Conservation (phyloP, 345 rosid species). For the Cochlearia excelsa region DNA sequence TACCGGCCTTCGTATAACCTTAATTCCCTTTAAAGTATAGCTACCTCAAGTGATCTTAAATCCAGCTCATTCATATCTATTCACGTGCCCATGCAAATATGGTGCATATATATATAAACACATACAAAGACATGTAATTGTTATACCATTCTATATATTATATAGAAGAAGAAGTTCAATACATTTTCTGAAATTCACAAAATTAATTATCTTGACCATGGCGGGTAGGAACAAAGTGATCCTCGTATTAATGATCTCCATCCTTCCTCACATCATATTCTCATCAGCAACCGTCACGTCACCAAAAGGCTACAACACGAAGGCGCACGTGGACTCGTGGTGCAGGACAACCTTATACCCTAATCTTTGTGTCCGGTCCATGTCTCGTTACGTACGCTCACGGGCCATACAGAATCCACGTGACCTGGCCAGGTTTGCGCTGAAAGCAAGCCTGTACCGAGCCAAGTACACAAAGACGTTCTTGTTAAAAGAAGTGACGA, state of each 20-base stretch:
- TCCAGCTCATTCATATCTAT: conserved; percentile 33
- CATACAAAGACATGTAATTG: background rate
- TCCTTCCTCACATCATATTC: conserved; percentile 23
- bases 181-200: background rate
- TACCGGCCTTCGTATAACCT: conserved; percentile 23
- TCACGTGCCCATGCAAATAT: conserved; percentile 25
- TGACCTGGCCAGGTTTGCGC: conserved; percentile 59
- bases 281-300: conserved; percentile 21
- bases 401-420: conserved; percentile 43
- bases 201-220: conserved; percentile 7
- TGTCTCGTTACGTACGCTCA: conserved; percentile 46
- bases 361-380: conserved; percentile 48
- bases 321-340: conserved; percentile 43
- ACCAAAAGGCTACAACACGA: conserved; percentile 22
- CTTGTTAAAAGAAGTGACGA: conserved; percentile 45
- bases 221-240: conserved; percentile 22
- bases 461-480: conserved; percentile 51
- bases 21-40: conserved; percentile 20
- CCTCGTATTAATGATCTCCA: conserved; percentile 21
- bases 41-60: conserved; percentile 29
- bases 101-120: conserved; percentile 2
- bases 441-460: conserved; percentile 57
- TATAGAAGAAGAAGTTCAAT: background rate
- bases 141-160: background rate
- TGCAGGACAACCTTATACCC: conserved; percentile 62